Conservation (phyloP, 2,329 filamentous ascomycete species). For the Alternaria alternata region DNA sequence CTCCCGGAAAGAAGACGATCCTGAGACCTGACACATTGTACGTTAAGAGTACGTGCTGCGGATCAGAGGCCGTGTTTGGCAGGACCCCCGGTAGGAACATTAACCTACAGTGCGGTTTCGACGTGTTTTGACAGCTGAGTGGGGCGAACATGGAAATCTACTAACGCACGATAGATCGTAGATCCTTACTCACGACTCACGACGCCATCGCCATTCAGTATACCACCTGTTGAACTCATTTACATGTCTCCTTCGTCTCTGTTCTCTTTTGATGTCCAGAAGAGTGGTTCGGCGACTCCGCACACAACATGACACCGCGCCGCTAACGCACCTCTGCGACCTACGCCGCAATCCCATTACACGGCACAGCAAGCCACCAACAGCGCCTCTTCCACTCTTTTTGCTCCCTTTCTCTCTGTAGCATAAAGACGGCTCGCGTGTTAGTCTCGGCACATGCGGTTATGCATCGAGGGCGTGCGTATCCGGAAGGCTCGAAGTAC, state of each 20-base stretch:
- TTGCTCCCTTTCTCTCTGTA: neutral
- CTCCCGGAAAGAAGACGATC: neutral
- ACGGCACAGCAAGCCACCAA: slow-evolving; percentile 5
- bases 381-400: neutral
- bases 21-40: neutral
- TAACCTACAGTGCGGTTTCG: neutral
- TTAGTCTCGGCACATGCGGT: neutral
- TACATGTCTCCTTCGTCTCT: neutral
- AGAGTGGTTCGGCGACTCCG: neutral
- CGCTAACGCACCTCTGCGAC: slow-evolving; percentile 1
- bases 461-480: neutral
- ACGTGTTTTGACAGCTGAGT: slow-evolving; percentile 1
- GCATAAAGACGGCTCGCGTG: neutral
- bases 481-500: neutral
- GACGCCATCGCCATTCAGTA: neutral
- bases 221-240: neutral
- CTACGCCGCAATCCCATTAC: slow-evolving; percentile 1
- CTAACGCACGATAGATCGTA: neutral
- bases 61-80: neutral
- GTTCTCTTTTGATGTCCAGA: neutral
- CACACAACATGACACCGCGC: neutral
- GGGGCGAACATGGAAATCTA: neutral
- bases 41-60: neutral
- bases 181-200: neutral
- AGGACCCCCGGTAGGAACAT: neutral